These are phyloP conservation scores for Asterella californica DNA, from an alignment of 225 moss, liverwort and hornwort species.

Conservation along the genomic window DNA sequence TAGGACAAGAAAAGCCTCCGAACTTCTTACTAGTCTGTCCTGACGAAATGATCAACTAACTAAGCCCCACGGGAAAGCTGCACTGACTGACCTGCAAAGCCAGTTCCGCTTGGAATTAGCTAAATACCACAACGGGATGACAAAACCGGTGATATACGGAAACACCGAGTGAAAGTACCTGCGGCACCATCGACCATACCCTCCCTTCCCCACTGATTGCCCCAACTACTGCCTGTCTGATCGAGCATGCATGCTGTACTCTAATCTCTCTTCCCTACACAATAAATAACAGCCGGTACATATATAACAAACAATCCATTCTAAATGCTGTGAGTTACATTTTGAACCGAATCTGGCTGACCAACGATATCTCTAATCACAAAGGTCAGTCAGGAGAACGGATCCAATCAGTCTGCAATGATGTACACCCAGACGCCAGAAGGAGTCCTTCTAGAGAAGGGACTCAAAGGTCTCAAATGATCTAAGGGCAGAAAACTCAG, in stretches of 20 bases:
- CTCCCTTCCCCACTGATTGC: too few relatives aligned
- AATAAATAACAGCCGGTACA: background rate
- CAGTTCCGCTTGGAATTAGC: background rate
- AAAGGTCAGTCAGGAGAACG: background rate
- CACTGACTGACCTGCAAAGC: background rate
- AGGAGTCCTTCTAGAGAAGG: background rate
- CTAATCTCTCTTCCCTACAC: background rate
- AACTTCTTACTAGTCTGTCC: background rate
- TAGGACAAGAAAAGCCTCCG: background rate
- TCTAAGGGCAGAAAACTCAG: slow-evolving; percentile 38
- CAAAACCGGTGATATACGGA: background rate
- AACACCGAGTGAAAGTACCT: background rate
- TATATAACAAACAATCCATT: slow-evolving; percentile 1
- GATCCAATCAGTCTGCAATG: background rate
- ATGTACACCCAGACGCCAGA: background rate
- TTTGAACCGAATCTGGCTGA: slow-evolving; percentile 3
- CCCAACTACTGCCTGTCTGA: background rate
- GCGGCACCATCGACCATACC: too few relatives aligned
- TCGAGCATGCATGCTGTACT: background rate
- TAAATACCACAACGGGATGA: background rate
- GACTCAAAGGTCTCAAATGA: slow-evolving; percentile 33
- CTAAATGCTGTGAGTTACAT: slow-evolving; percentile 2
- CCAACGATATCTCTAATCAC: background rate
- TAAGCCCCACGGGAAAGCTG: background rate
- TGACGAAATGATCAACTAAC: background rate